Base-by-base conservation (phyloP, 306 rosid genomes). In the Trifolium dubium region DNA sequence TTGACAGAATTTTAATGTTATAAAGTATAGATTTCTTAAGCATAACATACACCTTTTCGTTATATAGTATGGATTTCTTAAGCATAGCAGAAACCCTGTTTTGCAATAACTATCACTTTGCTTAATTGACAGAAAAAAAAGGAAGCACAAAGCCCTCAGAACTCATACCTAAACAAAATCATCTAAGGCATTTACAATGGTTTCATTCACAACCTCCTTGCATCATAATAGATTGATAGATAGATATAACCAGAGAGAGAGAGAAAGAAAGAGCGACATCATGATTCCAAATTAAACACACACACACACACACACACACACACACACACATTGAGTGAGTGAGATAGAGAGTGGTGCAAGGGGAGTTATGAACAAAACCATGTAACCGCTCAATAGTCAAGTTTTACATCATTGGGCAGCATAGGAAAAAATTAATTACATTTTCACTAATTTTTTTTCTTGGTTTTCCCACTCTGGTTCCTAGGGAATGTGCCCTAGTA, bases 361-460 rank as follows among this genome's bases (percentile, higher is more conserved):
- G 73, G 70, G 35, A 65, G 82, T 53, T 53, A 61, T 35, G 73
- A 73, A 67, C 83, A 73, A 68, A 68, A 53, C 80, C 69, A 51
- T 23, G 58, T 44, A 67, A 55, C 73, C 28, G 14, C 11, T 68
- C 79, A 50, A 51, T 58, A 47, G 62, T 51, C 14, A 50, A 23
- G 72, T 73, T 41, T 55, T 67, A 23, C 73, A 68, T 77, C 85
- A 73, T n/a, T 3, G 83, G 85, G 85, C 74, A 61, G 28, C 30
- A 67, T 30, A 59, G 17, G 58, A 41, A 34, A 62, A 8, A 73
- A 30, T 15, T 15, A n/a, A 31, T 50, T 34, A 35, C 17, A 34
- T 34, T 44, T 59, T 53, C 73, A 51, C 55, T 44, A 23, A 23
- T 23, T 23, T 23, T 23, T 1, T 23, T 23, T 23, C 1, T 23